Percentiles rank a stretch among this genome's conserved stretches.
These are phyloP conservation scores for Rhynchospora breviuscula DNA, from an alignment of 176 grass and related monocot species.

Conservation along the genomic window DNA sequence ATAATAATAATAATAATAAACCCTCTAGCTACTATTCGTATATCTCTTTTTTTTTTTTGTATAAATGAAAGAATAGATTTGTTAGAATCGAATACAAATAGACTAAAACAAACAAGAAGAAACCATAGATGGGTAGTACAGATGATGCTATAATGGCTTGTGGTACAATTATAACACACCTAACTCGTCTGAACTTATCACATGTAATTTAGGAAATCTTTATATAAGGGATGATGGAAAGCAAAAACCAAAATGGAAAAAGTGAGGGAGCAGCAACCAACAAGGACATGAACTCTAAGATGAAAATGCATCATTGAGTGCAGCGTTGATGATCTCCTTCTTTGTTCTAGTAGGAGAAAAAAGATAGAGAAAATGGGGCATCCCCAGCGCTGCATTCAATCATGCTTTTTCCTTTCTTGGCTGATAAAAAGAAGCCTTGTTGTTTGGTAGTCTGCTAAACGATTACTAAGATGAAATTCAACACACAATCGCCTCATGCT, in stretches of 20 bases:
- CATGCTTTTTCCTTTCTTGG: conserved; percentile 38
- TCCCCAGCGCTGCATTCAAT: conserved; percentile 51
- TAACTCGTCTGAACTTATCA: background rate
- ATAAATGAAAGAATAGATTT: background rate
- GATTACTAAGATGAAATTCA: background rate
- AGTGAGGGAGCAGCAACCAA: background rate
- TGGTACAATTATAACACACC: conserved; percentile 15
- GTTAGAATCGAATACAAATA: background rate
- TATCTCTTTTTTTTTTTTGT: background rate
- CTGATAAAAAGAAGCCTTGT: background rate
- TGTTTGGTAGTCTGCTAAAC: background rate
- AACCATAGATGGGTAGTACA: conserved; percentile 15
- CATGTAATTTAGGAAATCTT: background rate
- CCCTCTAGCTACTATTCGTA: background rate
- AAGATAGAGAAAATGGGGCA: background rate
- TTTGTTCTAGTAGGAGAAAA: background rate
- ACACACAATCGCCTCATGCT: background rate
- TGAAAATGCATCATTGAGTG: conserved; percentile 66
- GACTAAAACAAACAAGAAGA: background rate
- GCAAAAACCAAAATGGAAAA: background rate
- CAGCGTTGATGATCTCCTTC: conserved; percentile 78
- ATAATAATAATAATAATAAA: background rate
- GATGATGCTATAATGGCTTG: conserved; percentile 8
- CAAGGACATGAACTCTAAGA: background rate
- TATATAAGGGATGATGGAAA: background rate